Percentiles rank a stretch among this genome's conserved stretches.
Conservation (phyloP, 2,329 filamentous ascomycete species). For the Paecilomyces niveus region DNA sequence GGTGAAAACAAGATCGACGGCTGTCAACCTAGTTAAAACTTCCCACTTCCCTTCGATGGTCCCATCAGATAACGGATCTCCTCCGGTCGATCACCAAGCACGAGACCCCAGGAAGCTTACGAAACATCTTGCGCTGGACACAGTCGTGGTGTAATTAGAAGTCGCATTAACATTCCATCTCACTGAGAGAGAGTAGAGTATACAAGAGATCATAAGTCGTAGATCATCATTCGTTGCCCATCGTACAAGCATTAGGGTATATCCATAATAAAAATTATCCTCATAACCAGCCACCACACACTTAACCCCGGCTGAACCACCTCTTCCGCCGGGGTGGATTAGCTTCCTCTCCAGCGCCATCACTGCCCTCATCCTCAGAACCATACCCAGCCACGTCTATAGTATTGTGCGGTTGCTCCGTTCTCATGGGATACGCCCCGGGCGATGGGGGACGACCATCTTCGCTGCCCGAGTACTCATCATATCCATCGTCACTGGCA, state of each 20-base stretch:
- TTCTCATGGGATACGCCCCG: background rate
- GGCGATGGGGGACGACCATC: background rate
- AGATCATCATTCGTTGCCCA: background rate
- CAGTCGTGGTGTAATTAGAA: no score
- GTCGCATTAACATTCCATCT: background rate
- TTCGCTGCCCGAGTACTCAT: slow-evolving; percentile 7
- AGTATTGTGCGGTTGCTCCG: background rate
- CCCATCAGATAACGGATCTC: no score
- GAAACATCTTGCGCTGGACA: no score
- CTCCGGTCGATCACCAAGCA: no score
- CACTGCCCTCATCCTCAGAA: slow-evolving; percentile 7
- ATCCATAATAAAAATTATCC: background rate
- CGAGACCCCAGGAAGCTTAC: no score
- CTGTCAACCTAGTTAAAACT: no score
- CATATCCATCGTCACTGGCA: slow-evolving; percentile 12
- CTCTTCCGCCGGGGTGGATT: slow-evolving; percentile 19
- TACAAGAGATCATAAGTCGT: background rate
- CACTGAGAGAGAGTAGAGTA: background rate
- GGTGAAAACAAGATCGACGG: no score
- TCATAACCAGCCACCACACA: background rate
- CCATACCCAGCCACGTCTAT: background rate
- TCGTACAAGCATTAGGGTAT: background rate
- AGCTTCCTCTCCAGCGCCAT: slow-evolving; percentile 4
- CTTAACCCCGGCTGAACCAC: slow-evolving; percentile 20
- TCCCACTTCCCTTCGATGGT: no score